These are phyloP conservation scores for Saccharomycopsis fermentans DNA, from an alignment of 805 yeast species.

Conservation along the genomic window DNA sequence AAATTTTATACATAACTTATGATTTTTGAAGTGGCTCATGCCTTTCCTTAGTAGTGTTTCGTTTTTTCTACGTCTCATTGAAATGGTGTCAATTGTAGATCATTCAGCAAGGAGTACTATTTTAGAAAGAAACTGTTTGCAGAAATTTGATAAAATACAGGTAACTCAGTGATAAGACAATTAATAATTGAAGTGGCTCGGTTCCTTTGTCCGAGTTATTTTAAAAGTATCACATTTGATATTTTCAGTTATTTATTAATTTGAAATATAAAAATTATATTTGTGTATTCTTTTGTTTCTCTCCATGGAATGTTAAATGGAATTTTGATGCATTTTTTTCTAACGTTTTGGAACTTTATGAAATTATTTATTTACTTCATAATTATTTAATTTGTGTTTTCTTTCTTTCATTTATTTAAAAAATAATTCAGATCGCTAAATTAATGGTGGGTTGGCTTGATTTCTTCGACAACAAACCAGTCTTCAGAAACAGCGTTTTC, in stretches of 20 bases:
- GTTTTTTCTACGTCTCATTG: too few species aligned
- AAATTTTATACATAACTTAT: neutral
- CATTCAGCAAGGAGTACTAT: too few species aligned
- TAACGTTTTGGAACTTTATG: neutral
- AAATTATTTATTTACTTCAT: neutral
- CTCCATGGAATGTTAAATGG: neutral
- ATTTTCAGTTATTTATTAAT: neutral
- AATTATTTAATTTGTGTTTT: neutral
- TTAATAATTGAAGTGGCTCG: too few species aligned
- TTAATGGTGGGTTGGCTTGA: constrained; percentile 39
- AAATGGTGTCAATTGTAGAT: too few species aligned
- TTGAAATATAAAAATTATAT: neutral
- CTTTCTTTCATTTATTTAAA: too few species aligned
- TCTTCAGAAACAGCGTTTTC: constrained; percentile 40
- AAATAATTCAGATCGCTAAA: neutral
- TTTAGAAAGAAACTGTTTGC: too few species aligned
- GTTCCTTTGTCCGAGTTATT: too few species aligned
- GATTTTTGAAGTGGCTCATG: too few species aligned
- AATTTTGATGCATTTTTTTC: neutral
- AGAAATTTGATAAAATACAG: too few species aligned
- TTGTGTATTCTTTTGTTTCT: neutral
- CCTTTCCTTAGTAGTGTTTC: too few species aligned
- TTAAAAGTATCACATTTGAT: too few species aligned
- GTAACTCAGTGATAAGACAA: too few species aligned
- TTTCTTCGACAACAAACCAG: constrained; percentile 74